A percentile compares a stretch with the other conserved stretches of the same genome.
phyloP scores from a whole-genome alignment of 2,329 filamentous ascomycete genomes.

The Botrytis medusae region DNA sequence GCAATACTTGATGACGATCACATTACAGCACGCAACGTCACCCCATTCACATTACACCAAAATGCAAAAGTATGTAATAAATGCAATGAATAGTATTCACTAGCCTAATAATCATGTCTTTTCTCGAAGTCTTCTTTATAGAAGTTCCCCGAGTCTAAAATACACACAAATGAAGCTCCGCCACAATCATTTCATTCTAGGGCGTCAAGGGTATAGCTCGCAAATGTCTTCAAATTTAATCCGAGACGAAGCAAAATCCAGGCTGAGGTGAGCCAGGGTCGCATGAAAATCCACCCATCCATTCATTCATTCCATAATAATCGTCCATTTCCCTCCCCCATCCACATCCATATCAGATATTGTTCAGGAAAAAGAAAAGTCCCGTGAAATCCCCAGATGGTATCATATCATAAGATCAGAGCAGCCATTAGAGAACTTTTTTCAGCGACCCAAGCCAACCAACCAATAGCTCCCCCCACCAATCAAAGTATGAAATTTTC shows the following conservation, averaged over 20 bases:
- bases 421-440: constrained; percentile 6
- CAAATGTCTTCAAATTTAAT: constrained; percentile 13
- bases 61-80: neutral
- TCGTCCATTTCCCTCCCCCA: constrained; percentile 3
- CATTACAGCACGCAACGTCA: neutral
- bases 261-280: constrained; percentile 8
- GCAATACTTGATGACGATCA: neutral
- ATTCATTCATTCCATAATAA: constrained; percentile 10
- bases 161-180: constrained; percentile 12
- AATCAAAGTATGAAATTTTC: constrained; percentile 8
- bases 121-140: neutral
- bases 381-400: neutral
- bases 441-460: constrained; percentile 6
- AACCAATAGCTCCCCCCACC: constrained; percentile 4
- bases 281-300: constrained; percentile 8
- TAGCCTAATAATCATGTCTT: constrained; percentile 14
- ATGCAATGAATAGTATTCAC: constrained; percentile 15
- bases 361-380: constrained; percentile 5
- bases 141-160: constrained; percentile 1
- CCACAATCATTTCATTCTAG: constrained; percentile 13
- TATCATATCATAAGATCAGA: constrained; percentile 14
- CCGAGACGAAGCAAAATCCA: constrained; percentile 9
- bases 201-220: constrained; percentile 11
- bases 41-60: neutral
- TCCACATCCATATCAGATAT: constrained; percentile 4